Base-by-base conservation (phyloP, 1,139 yeast species). In the Geotrichum klebahnii region DNA sequence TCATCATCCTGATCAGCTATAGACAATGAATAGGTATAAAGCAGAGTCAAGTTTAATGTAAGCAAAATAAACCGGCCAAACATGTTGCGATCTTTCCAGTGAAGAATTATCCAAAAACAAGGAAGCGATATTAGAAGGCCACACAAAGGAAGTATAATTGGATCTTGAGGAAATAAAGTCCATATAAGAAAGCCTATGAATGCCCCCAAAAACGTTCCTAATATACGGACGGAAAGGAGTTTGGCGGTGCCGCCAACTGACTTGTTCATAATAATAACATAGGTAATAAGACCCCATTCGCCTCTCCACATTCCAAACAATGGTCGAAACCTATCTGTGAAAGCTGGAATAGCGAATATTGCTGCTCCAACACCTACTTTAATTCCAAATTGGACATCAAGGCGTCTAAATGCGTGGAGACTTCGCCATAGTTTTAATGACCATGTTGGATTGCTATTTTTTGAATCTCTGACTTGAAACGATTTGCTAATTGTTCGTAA, bases 181-280 rank as follows among this genome's bases (percentile, higher is more conserved):
- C 92, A 85, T 5, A 77, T 71, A 1, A 72, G 12, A 58, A 73
- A 81, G 0, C 95, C 95, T 5, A 73, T 59, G 12, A 72, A 57
- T 1, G 90, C 85, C 0, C 96, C 96, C 9, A 83, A 51, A 55
- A 81, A 79, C 0, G 95, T 86, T 0, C 96, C 96, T 16, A 82
- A 59, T 50, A 86, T 74, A 56, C 96, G 73, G 79, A 85, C 82
- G 56, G 83, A 82, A 1, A 84, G 81, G 0, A 94, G 83, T 79
- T 82, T 80, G 14, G 86, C 77, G 0, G 95, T 87, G 0, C 95
- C 95, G 12, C 95, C 96, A n/a, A 85, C 71, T 0, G 90, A 82
- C 61, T 85, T 85, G 61, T 82, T 84, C 92, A 86, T 85, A 73
- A 87, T 84, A 51, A 87, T 83, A 59, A 87, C 81, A 61, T 81